Percentiles rank a stretch among this genome's conserved stretches.
Evolutionary conservation across 1,284 basidiomycete genomes (phyloP).

Genomic region (Puccinia coronata): DNA sequence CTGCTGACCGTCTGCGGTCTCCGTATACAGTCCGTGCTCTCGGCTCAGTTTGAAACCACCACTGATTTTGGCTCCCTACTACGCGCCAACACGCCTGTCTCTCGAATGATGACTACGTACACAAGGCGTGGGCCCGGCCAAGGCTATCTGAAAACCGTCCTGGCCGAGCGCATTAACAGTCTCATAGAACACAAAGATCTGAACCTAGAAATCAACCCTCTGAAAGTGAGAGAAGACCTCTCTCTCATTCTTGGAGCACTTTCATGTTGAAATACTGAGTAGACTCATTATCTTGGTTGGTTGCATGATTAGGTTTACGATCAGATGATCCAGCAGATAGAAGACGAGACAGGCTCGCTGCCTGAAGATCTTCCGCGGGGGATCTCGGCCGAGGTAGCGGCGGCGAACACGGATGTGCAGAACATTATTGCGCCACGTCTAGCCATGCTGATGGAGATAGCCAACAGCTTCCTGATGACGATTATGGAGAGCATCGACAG

Average conservation of each 20-base stretch:
- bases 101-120: constrained; percentile 99
- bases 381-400: constrained; percentile 88
- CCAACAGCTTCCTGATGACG: constrained; percentile 93
- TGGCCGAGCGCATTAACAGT: constrained; percentile 96
- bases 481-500: constrained; percentile 97
- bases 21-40: constrained; percentile 76
- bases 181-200: constrained; percentile 97
- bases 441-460: constrained; percentile 98
- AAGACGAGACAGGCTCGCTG: constrained; percentile 88
- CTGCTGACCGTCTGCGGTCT: neutral
- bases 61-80: constrained; percentile 96
- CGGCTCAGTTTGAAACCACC: constrained; percentile 96
- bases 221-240: constrained; percentile 69
- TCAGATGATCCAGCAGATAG: constrained; percentile 97
- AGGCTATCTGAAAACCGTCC: constrained; percentile 91
- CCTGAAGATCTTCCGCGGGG: constrained; percentile 86
- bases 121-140: constrained; percentile 96
- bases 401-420: constrained; percentile 89
- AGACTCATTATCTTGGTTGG: neutral
- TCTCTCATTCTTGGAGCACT: neutral
- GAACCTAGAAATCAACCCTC: constrained; percentile 96
- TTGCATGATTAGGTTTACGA: constrained; percentile 76
- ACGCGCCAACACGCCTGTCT: constrained; percentile 96
- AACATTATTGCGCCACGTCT: constrained; percentile 93
- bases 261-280: too few species aligned